Conservation (phyloP, 202 grass and related monocot genomes). For the Carex arenaria region DNA sequence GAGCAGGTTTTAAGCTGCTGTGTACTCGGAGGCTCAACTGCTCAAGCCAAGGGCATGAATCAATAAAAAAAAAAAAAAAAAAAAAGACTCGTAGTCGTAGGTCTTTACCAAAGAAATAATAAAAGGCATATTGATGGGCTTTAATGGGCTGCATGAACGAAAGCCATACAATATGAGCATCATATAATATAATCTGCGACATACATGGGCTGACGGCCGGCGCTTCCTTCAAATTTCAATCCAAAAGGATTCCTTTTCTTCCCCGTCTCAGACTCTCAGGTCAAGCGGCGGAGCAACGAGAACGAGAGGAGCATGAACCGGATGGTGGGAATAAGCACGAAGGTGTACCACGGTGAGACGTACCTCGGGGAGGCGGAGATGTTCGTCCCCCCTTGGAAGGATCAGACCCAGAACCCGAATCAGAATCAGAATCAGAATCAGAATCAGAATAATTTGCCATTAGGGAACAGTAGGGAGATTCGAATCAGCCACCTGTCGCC, state of each 20-base stretch:
- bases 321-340: conserved; percentile 39
- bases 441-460: background rate
- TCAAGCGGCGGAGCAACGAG: background rate
- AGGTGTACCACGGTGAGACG: conserved; percentile 71
- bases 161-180: background rate
- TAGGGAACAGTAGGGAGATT: conserved; percentile 47
- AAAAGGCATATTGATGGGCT: no score
- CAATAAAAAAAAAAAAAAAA: no score
- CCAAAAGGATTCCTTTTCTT: background rate
- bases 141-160: no score
- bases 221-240: background rate
- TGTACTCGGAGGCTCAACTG: no score
- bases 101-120: background rate
- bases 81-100: background rate
- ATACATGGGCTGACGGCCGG: background rate
- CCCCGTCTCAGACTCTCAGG: background rate
- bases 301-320: background rate
- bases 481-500: conserved; percentile 84
- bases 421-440: conserved; percentile 10
- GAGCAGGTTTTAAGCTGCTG: no score
- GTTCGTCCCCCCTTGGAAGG: conserved; percentile 36
- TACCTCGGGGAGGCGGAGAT: conserved; percentile 79
- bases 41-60: no score
- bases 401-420: background rate
- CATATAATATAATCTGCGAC: background rate